These are phyloP conservation scores for Kregervanrija pseudodelftensis DNA, from an alignment of 805 yeast genomes.

Conservation along the genomic window DNA sequence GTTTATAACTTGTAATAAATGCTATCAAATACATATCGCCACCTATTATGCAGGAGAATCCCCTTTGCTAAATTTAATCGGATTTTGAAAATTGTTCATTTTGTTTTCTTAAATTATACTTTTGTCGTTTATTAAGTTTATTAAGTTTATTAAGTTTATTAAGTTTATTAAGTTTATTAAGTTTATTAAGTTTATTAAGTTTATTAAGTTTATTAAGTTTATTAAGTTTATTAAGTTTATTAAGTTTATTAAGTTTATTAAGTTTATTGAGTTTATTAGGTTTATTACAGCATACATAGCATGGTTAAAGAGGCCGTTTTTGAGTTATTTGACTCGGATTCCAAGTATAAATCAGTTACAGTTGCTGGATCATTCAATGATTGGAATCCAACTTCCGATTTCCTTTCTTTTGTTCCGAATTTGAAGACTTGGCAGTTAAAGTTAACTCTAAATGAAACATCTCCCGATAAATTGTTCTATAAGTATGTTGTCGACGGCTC, in stretches of 20 bases:
- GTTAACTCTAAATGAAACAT: too few species aligned
- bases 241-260: too few species aligned
- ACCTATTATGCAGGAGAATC: too few species aligned
- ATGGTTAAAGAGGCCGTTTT: not conserved
- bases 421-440: constrained; percentile 3
- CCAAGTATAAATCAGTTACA: constrained; percentile 8
- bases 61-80: not conserved
- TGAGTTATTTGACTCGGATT: constrained; percentile 7
- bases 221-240: too few species aligned
- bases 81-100: not conserved
- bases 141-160: too few species aligned
- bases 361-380: constrained; percentile 17
- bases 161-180: too few species aligned
- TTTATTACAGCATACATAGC: not conserved
- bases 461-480: constrained; percentile 9
- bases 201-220: too few species aligned
- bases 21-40: too few species aligned
- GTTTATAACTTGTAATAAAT: too few species aligned
- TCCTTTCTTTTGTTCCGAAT: constrained; percentile 6
- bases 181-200: too few species aligned
- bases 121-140: not conserved
- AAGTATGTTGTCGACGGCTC: constrained; percentile 23
- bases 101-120: not conserved
- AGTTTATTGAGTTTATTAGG: not conserved
- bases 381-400: constrained; percentile 10